phyloP scores from a whole-genome alignment of 306 rosid species.

The Lathyrus aphaca region DNA sequence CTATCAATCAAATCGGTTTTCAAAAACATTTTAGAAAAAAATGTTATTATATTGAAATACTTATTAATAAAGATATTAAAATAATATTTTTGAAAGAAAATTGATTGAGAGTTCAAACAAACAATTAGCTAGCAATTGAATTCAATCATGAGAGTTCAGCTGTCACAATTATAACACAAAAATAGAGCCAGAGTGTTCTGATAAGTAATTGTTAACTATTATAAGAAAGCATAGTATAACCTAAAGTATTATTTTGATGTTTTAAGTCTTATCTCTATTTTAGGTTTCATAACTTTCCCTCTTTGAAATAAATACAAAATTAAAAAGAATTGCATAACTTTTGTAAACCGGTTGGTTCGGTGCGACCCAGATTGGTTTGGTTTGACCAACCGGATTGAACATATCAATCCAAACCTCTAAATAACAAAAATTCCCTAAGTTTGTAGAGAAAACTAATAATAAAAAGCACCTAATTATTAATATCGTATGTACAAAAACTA shows the following conservation, averaged over 20 bases:
- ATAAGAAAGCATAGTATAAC: not conserved
- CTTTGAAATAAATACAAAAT: too few relatives aligned
- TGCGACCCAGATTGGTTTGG: not conserved
- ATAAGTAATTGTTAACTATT: not conserved
- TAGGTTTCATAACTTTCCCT: not conserved
- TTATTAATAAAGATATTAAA: not conserved
- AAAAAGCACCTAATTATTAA: slow-evolving; percentile 32
- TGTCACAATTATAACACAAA: slow-evolving; percentile 8
- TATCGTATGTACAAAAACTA: slow-evolving; percentile 41
- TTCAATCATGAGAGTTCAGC: slow-evolving; percentile 6
- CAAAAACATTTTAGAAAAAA: too few relatives aligned
- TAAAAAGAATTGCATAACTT: too few relatives aligned
- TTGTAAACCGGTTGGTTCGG: not conserved
- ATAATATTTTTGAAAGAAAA: not conserved
- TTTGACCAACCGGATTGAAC: not conserved
- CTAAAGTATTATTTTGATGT: not conserved
- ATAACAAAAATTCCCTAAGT: not conserved
- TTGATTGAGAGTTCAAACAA: not conserved
- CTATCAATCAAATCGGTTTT: too few relatives aligned
- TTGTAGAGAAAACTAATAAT: slow-evolving; percentile 1
- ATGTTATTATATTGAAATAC: not conserved
- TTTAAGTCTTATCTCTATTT: not conserved
- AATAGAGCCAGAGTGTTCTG: slow-evolving; percentile 1
- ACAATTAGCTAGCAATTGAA: not conserved
- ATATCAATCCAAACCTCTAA: not conserved